phyloP scores from a whole-genome alignment of 768 basidiomycete genomes.

The Amanita brunnescens region DNA sequence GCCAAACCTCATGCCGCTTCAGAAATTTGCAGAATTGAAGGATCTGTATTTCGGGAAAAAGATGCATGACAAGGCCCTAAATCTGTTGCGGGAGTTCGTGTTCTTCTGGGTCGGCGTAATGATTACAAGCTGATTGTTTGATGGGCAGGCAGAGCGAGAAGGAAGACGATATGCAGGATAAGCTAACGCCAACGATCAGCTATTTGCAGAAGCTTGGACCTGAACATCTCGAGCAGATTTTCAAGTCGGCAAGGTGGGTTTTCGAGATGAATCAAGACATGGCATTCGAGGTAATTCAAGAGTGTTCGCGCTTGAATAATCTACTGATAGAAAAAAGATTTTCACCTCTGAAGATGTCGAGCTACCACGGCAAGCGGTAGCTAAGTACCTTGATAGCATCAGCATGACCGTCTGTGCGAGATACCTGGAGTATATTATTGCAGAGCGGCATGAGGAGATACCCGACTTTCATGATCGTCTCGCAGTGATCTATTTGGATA shows the following conservation, averaged over 20 bases:
- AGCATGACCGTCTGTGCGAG: slow-evolving; percentile 60
- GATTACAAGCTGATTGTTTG: background rate
- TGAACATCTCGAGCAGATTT: slow-evolving; percentile 73
- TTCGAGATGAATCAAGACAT: slow-evolving; percentile 65
- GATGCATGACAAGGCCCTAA: slow-evolving; percentile 87
- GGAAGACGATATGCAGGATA: slow-evolving; percentile 70
- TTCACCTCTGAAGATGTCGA: slow-evolving; percentile 95
- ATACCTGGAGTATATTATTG: slow-evolving; percentile 82
- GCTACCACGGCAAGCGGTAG: slow-evolving; percentile 69
- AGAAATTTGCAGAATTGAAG: slow-evolving; percentile 91
- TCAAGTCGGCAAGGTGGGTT: slow-evolving; percentile 78
- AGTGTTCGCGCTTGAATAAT: background rate
- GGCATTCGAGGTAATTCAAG: slow-evolving; percentile 58
- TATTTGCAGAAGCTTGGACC: slow-evolving; percentile 90
- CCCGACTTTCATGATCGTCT: slow-evolving; percentile 80
- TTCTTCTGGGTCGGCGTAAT: background rate
- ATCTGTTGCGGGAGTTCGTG: slow-evolving; percentile 74
- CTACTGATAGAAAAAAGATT: slow-evolving; percentile 43
- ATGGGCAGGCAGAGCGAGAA: slow-evolving; percentile 64
- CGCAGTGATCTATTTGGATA: slow-evolving; percentile 75
- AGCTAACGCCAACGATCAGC: slow-evolving; percentile 72
- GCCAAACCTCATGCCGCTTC: slow-evolving; percentile 4
- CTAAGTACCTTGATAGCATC: slow-evolving; percentile 68
- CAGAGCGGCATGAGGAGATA: slow-evolving; percentile 59
- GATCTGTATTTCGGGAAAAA: slow-evolving; percentile 91